Percentiles rank a stretch among this genome's conserved stretches.
Conservation (phyloP, 1,284 basidiomycete genomes). For the Malassezia furfur region DNA sequence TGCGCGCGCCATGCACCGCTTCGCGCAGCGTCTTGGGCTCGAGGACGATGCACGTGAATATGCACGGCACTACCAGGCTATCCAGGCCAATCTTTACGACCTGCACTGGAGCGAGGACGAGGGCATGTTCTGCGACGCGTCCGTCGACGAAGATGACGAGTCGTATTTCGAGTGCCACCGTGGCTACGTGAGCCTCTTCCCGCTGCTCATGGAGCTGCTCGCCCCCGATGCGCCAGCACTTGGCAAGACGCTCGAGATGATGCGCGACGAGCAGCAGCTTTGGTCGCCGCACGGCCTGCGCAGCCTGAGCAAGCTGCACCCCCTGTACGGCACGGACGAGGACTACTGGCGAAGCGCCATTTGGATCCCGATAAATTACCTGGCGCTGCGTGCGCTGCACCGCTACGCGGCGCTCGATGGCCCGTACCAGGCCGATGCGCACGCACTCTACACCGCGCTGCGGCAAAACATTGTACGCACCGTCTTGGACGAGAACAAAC, state of each 20-base stretch:
- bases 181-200: conserved; percentile 87
- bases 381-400: conserved; percentile 66
- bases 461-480: conserved; percentile 74
- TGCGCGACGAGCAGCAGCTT: conserved; percentile 68
- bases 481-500: conserved; percentile 76
- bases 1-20: conserved; percentile 39
- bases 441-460: conserved; percentile 67
- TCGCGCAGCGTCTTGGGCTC: conserved; percentile 57
- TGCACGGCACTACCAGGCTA: conserved; percentile 64
- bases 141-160: conserved; percentile 74
- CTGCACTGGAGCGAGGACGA: conserved; percentile 81
- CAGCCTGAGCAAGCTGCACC: conserved; percentile 70
- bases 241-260: conserved; percentile 65
- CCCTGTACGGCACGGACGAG: conserved; percentile 79
- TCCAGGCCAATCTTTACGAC: conserved; percentile 77
- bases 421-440: conserved; percentile 65
- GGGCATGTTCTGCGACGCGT: conserved; percentile 84
- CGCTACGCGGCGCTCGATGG: conserved; percentile 72
- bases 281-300: conserved; percentile 85
- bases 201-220: conserved; percentile 63
- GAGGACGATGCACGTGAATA: conserved; percentile 69
- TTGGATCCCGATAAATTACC: conserved; percentile 93
- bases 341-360: conserved; percentile 95
- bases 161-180: conserved; percentile 79
- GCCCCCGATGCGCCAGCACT: conserved; percentile 66